These are phyloP conservation scores for Quercus robur DNA, from an alignment of 306 rosid species.

Conservation along the genomic window DNA sequence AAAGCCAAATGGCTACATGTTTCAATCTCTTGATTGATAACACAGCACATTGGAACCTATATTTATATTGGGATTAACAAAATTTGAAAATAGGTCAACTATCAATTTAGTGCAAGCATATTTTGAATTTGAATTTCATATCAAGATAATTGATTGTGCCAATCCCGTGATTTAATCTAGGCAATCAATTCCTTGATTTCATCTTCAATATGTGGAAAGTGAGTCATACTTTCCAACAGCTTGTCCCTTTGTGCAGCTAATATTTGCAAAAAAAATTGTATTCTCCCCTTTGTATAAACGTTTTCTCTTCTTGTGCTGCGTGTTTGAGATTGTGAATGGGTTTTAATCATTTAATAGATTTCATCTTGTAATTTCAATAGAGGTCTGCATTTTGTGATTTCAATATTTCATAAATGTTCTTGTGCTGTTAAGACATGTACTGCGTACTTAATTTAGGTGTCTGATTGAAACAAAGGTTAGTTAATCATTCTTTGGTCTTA, in stretches of 20 bases:
- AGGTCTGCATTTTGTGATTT: not conserved
- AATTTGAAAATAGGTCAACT: too few species aligned
- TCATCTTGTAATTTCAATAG: not conserved
- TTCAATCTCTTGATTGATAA: too few species aligned
- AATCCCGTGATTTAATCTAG: too few species aligned
- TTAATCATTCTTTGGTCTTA: not conserved
- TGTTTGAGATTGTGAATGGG: not conserved
- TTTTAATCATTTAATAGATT: not conserved
- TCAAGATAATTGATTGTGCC: too few species aligned
- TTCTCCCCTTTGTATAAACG: conserved; percentile 5
- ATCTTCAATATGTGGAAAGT: too few species aligned
- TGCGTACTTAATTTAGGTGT: not conserved
- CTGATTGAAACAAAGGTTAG: not conserved
- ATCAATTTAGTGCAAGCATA: too few species aligned
- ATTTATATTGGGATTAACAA: too few species aligned
- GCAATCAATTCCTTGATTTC: too few species aligned
- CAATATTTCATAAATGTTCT: not conserved
- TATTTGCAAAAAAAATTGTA: not conserved
- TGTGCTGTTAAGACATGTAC: not conserved
- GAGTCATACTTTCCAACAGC: too few species aligned
- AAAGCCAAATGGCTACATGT: too few species aligned
- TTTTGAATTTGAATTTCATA: too few species aligned
- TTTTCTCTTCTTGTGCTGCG: not conserved
- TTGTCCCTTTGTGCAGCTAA: conserved; percentile 16
- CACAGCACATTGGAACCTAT: too few species aligned